phyloP scores from a whole-genome alignment of 2,329 filamentous ascomycete species.

The Arachnopeziza araneosa region DNA sequence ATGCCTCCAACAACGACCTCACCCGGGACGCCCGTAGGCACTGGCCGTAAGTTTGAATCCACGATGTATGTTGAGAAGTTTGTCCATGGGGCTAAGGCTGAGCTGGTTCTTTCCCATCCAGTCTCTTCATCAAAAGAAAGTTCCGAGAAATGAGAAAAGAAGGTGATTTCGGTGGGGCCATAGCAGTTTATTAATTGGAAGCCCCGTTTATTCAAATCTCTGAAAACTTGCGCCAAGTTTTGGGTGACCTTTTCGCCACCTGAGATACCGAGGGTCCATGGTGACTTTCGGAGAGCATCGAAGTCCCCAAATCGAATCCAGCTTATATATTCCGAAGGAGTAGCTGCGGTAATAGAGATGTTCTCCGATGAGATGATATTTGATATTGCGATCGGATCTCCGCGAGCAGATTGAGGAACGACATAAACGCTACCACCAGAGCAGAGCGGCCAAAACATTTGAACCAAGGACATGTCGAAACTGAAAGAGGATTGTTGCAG shows the following conservation, averaged over 20 bases:
- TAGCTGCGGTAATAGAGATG: conserved; percentile 8
- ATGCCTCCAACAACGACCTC: conserved; percentile 36
- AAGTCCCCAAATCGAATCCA: conserved; percentile 6
- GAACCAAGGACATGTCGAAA: conserved; percentile 12
- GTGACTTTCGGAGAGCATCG: background rate
- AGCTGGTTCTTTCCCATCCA: background rate
- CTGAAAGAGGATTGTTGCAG: conserved; percentile 12
- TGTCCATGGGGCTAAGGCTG: conserved; percentile 8
- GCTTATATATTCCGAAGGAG: conserved; percentile 11
- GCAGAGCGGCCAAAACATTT: conserved; percentile 6
- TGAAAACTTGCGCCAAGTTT: conserved; percentile 16
- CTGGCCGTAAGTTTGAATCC: conserved; percentile 31
- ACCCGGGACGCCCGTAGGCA: conserved; percentile 37
- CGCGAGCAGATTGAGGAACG: background rate
- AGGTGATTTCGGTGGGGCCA: conserved; percentile 10
- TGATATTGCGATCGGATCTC: conserved; percentile 7
- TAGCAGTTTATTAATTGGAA: conserved; percentile 11
- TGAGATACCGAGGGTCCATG: conserved; percentile 19
- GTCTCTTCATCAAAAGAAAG: background rate
- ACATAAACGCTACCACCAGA: conserved; percentile 8
- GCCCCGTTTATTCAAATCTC: conserved; percentile 12
- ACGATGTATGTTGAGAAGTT: conserved; percentile 32
- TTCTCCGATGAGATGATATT: conserved; percentile 3
- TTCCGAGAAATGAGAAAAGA: background rate
- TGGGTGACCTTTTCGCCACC: conserved; percentile 25